Conservation (phyloP, 768 basidiomycete species). For the Trametes cubensis region DNA sequence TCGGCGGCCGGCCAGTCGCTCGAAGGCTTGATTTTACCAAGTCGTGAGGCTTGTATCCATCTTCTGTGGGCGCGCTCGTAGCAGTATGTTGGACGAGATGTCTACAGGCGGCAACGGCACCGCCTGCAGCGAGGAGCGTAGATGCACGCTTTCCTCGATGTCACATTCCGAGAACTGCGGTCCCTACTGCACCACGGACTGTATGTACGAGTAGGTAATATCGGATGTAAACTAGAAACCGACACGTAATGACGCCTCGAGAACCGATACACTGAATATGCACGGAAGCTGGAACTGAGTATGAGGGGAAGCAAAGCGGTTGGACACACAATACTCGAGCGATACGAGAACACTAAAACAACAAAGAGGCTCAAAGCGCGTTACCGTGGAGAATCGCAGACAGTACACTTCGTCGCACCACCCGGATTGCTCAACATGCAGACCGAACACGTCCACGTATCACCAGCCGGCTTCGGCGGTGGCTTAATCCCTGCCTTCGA, state of each 20-base stretch:
- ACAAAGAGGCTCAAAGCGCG: constrained; percentile 12
- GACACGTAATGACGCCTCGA: constrained; percentile 4
- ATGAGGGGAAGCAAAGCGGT: not conserved
- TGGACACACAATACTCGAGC: constrained; percentile 14
- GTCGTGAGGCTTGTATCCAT: not conserved
- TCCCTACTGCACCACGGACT: constrained; percentile 18
- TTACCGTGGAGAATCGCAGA: constrained; percentile 45
- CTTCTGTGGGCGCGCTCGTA: not conserved
- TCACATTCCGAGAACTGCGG: constrained; percentile 9
- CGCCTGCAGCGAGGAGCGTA: not conserved
- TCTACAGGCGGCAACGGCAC: not conserved
- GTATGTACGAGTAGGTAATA: constrained; percentile 26
- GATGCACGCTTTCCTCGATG: not conserved
- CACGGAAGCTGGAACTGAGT: not conserved
- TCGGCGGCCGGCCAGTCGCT: constrained; percentile 57
- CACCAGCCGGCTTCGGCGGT: constrained; percentile 20
- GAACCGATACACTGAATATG: not conserved
- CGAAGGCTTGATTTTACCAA: constrained; percentile 72
- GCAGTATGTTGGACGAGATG: not conserved
- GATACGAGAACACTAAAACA: constrained; percentile 9
- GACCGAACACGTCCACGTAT: constrained; percentile 32
- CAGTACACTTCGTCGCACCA: constrained; percentile 48
- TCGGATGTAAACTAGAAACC: constrained; percentile 19
- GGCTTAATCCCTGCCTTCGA: constrained; percentile 34
- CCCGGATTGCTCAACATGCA: constrained; percentile 47